phyloP scores from a whole-genome alignment of 352 stramenopile genomes.

The Globisporangium paddicum region DNA sequence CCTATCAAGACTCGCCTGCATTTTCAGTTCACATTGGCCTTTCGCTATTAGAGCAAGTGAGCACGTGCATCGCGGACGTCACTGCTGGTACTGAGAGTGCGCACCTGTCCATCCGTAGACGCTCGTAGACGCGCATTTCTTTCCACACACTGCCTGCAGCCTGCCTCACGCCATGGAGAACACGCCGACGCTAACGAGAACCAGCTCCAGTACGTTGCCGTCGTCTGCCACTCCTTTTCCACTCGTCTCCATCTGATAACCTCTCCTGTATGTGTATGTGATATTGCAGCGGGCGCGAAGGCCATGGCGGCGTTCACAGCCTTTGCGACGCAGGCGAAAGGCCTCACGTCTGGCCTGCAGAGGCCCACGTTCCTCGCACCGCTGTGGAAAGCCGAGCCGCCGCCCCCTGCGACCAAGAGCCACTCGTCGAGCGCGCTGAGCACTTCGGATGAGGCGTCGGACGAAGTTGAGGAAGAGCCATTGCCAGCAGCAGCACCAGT shows the following conservation, averaged over 20 bases:
- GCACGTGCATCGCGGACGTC: background rate
- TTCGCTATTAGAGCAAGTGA: too few species aligned
- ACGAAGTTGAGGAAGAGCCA: slow-evolving; percentile 1
- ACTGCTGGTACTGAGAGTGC: background rate
- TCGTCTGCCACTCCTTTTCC: background rate
- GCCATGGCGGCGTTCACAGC: slow-evolving; percentile 12
- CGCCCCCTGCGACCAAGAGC: background rate
- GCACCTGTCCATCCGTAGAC: background rate
- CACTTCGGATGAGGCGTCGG: slow-evolving; percentile 5
- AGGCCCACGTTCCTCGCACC: slow-evolving; percentile 13
- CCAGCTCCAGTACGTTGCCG: slow-evolving; percentile 7
- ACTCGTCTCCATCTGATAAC: background rate
- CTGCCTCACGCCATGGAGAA: background rate
- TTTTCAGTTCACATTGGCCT: too few species aligned
- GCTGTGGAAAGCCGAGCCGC: background rate
- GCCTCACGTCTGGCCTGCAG: slow-evolving; percentile 12
- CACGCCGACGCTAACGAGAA: background rate
- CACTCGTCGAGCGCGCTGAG: slow-evolving; percentile 11
- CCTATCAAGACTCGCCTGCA: too few species aligned
- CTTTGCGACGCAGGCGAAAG: slow-evolving; percentile 14
- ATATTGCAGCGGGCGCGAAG: slow-evolving; percentile 3
- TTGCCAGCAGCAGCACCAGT: background rate
- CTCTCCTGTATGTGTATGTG: background rate
- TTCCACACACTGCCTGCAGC: background rate
- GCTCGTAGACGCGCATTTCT: background rate